Percentiles rank a stretch among this genome's conserved stretches.
Evolutionary conservation across 202 grass and related monocot genomes (phyloP).

Genomic region (Schoenoplectus triqueter): DNA sequence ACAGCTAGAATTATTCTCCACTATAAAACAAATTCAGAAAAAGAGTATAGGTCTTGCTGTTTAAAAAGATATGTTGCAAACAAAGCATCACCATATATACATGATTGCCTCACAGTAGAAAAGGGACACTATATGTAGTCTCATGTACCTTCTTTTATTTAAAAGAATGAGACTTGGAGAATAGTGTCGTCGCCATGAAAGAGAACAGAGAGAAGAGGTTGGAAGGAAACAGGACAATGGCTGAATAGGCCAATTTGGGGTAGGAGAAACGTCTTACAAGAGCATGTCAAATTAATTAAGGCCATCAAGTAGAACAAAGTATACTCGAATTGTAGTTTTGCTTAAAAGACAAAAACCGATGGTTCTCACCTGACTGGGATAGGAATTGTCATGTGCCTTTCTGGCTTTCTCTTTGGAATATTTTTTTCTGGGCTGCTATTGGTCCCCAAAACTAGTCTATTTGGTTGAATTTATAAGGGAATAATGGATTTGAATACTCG

Average conservation of each 20-base stretch:
- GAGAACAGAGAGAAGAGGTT: background rate
- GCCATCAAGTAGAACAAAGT: slow-evolving; percentile 12
- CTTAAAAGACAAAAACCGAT: slow-evolving; percentile 3
- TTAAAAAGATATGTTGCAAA: background rate
- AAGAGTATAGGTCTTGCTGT: background rate
- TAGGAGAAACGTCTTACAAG: slow-evolving; percentile 21
- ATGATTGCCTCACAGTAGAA: background rate
- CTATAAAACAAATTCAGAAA: slow-evolving; percentile 7
- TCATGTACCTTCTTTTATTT: background rate
- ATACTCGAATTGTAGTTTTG: slow-evolving; percentile 24
- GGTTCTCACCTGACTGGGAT: slow-evolving; percentile 26
- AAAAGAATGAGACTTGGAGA: background rate
- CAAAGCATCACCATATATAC: background rate
- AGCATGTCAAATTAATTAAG: slow-evolving; percentile 5
- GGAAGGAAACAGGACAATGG: background rate
- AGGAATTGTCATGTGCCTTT: background rate
- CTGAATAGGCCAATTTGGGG: slow-evolving; percentile 11
- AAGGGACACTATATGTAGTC: background rate
- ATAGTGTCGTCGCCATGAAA: background rate
- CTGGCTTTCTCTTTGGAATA: slow-evolving; percentile 21
- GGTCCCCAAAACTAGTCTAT: background rate
- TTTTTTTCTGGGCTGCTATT: background rate
- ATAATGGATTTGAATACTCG: too few relatives aligned
- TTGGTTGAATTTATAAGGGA: background rate
- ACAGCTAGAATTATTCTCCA: background rate